Base-by-base conservation (phyloP, 2,329 filamentous ascomycete species). In the Parafenestella ontariensis region DNA sequence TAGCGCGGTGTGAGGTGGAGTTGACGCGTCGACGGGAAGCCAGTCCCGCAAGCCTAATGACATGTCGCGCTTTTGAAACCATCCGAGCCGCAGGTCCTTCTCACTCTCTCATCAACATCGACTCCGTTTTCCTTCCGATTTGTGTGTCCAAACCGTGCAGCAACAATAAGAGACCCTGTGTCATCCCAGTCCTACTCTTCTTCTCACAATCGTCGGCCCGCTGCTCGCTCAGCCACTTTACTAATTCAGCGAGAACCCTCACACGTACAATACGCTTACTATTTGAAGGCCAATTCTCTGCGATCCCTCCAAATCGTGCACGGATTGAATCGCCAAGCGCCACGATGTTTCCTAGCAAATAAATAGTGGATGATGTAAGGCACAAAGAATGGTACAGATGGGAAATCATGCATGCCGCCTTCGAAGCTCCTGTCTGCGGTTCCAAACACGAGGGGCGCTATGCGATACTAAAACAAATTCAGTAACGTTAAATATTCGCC, bases 261-360 rank as follows among this genome's bases (percentile, higher is more conserved):
- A 28, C 10, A 28, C 26, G 10, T 28, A 10, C 26, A 28, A 5
- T 28, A 28, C 26, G 26, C 26, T 31, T 31, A 31, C 37, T 48
- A 5, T 52, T 33, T 48, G 37, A 64, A 70, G 0, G 58, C 60
- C 59, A 72, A 51, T 26, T 65, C 58, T 40, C 59, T 62, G 5
- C 46, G 69, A 57, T 72, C 39, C 23, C 39, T 23, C 39, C 39
- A 41, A 20, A n/a, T n/a, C 5, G 39, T 41, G 21, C 61, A 74
- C 23, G 74, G 73, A 63, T 73, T 72, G 52, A 74, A 76, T 31
- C 68, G 52, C 74, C 74, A 76, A 41, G 67, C 70, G 6, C 71
- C 70, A 37, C 61, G 61, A 64, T 76, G 41, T 42, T 52, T 51
- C 48, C 65, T 59, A 13, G 42, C 68, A 61, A 71, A 76, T 33